Evolutionary conservation across 164 flowering plant species (phyloP), one percentile per base, ranked within the genome.

Genomic region (Sextonia rubra): DNA sequence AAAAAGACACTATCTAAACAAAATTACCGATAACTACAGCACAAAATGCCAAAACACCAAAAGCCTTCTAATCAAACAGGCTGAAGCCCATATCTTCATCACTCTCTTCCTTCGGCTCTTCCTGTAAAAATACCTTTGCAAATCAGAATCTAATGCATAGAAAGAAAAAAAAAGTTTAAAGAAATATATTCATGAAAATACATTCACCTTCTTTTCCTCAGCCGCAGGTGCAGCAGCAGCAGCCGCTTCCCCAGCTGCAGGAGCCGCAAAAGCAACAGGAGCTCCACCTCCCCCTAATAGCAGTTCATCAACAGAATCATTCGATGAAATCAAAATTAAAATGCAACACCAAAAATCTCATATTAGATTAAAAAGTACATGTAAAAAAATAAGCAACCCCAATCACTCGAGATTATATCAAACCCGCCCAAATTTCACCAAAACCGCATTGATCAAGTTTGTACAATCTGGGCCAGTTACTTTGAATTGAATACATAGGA

Each of bases 21-120:
- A 58, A 1, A 18, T 58, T n/a, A 25, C 65, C 65, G 26, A 62
- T 18, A 62, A 5, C 65, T 25, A 65, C 68, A 64, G 17, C 69
- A 37, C n/a, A 18, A 66, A 66, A 32, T 17, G 3, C 69, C 23
- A 66, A 66, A 44, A 32, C 27, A 2, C 4, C 12, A 66, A 22
- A 44, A 66, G 6, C 14, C 60, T 74, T 67, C 79, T 81, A 83
- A 75, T 83, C 85, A 47, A 83, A 83, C 69, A 81, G 69, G 60
- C 83, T 79, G 82, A 83, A 83, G 47, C 84, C 84, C 82, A 83
- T 81, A 58, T 83, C 86, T 1, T 83, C 82, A 27, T 83, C 86
- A 47, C 82, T 81, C 71, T 83, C 86, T 56, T 83, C 84, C 72
- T 83, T 83, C 0, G 85, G 76, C 30, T 83, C 86, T 73, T 83